phyloP scores from a whole-genome alignment of 129 eudicot genomes.

The Dittrichia graveolens region DNA sequence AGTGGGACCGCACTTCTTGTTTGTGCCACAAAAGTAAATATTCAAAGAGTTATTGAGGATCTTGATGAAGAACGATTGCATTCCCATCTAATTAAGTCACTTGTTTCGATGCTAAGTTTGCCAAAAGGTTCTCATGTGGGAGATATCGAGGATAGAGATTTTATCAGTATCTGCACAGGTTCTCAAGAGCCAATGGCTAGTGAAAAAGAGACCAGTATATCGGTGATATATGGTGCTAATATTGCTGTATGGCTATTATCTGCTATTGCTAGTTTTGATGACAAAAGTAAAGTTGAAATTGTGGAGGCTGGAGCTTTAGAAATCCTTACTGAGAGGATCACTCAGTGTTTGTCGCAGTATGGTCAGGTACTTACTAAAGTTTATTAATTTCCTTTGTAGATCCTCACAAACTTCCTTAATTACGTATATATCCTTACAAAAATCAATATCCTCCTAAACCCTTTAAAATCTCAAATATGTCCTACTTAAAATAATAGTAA shows the following conservation, averaged over 20 bases:
- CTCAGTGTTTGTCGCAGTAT: constrained; percentile 60
- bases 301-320: constrained; percentile 95
- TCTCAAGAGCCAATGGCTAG: constrained; percentile 43
- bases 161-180: constrained; percentile 63
- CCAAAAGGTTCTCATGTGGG: constrained; percentile 47
- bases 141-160: constrained; percentile 40
- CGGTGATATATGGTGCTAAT: constrained; percentile 63
- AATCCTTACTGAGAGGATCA: constrained; percentile 80
- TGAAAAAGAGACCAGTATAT: constrained; percentile 55
- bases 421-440: too few relatives aligned
- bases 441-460: too few relatives aligned
- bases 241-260: constrained; percentile 91
- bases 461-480: too few relatives aligned
- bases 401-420: too few relatives aligned
- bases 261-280: constrained; percentile 79
- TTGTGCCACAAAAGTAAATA: constrained; percentile 84
- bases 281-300: constrained; percentile 65
- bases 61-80: constrained; percentile 57
- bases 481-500: too few relatives aligned
- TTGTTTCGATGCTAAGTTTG: constrained; percentile 69
- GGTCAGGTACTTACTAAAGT: constrained; percentile 53
- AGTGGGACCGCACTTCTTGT: constrained; percentile 95
- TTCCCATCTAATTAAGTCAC: constrained; percentile 63
- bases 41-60: constrained; percentile 74
- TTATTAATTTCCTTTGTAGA: constrained; percentile 1